These are phyloP conservation scores for Erucastrum elatum DNA, from an alignment of 345 rosid species.

Conservation along the genomic window DNA sequence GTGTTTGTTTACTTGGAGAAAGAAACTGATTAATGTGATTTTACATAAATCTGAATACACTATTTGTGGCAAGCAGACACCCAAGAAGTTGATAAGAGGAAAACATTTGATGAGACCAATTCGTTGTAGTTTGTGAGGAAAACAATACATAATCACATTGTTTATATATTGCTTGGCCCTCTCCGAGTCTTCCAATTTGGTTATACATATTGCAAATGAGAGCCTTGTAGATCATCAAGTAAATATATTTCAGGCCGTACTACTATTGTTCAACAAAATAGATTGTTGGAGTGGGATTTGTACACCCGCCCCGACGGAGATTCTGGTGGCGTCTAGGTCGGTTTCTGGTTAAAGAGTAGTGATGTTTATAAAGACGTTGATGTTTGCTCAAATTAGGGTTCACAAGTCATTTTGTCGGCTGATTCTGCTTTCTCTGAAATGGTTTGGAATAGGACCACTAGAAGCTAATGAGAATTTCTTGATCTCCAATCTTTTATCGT, in stretches of 20 bases:
- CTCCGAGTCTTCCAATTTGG: too few relatives aligned
- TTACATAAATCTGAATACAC: background rate
- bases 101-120: background rate
- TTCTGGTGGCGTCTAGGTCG: background rate
- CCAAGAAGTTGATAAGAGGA: background rate
- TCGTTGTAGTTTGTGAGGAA: background rate
- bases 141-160: background rate
- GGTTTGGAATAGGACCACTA: background rate
- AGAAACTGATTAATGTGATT: background rate
- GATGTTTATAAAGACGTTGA: background rate
- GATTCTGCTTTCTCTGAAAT: background rate
- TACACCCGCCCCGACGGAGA: too few relatives aligned
- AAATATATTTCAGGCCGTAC: background rate
- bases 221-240: too few relatives aligned
- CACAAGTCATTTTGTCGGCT: slow-evolving; percentile 23
- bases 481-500: background rate
- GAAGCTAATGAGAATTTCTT: slow-evolving; percentile 17
- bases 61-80: background rate
- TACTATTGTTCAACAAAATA: too few relatives aligned
- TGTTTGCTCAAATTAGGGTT: slow-evolving; percentile 6
- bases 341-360: background rate
- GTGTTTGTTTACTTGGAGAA: slow-evolving; percentile 1
- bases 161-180: slow-evolving; percentile 25
- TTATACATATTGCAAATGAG: too few relatives aligned
- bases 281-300: too few relatives aligned